Conservation (phyloP, 441 rosid genomes). For the Bocquillonia castaneifolia region DNA sequence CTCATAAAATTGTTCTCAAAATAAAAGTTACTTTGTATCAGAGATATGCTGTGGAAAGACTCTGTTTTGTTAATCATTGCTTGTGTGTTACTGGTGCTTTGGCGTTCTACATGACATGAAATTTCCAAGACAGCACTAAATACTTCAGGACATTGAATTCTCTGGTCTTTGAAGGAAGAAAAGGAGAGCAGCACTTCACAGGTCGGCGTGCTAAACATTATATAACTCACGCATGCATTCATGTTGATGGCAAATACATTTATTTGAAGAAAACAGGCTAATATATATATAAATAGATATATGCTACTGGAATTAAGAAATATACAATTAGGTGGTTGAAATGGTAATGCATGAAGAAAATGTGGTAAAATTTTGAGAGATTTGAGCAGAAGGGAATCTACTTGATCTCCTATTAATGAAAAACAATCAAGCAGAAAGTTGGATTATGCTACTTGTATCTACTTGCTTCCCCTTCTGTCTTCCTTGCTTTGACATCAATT, state of each 20-base stretch:
- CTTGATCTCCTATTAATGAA: background rate
- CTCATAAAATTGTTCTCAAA: conserved; percentile 10
- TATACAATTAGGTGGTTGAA: conserved; percentile 1
- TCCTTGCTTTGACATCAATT: conserved; percentile 37
- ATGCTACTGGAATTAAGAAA: background rate
- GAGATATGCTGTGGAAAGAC: background rate
- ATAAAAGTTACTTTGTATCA: conserved; percentile 5
- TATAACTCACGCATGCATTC: too few relatives aligned
- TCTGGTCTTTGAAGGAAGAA: too few relatives aligned
- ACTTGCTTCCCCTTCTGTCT: conserved; percentile 22
- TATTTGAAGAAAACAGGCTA: too few relatives aligned
- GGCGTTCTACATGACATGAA: background rate
- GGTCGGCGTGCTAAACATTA: background rate
- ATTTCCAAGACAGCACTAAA: background rate
- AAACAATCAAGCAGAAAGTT: background rate
- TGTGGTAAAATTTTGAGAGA: too few relatives aligned
- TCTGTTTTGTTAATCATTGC: background rate
- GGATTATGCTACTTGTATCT: conserved; percentile 25
- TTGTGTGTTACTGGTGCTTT: background rate
- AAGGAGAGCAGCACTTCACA: too few relatives aligned
- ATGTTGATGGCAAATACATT: too few relatives aligned
- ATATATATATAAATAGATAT: background rate
- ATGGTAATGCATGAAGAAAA: background rate
- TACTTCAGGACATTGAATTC: too few relatives aligned
- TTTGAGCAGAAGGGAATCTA: too few relatives aligned